Evolutionary conservation across 768 basidiomycete species (phyloP), one percentile per base, ranked within the genome.

Genomic region (Hortiboletus flavorubellus): DNA sequence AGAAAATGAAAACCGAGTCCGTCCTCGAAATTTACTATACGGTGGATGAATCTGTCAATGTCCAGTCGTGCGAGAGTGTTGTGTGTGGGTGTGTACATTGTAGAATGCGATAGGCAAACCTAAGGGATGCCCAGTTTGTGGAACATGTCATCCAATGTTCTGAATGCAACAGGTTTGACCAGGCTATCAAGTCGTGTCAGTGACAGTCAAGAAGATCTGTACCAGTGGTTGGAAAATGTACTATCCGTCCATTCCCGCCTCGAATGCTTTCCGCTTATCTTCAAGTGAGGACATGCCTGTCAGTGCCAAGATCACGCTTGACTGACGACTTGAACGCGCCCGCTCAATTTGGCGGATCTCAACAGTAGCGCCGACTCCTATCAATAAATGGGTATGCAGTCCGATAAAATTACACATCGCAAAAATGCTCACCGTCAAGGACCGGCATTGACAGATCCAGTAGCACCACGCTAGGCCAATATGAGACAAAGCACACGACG

Each of bases 121-220:
- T 65, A 79, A 61, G 75, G 65, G 14, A 79, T 68, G 23, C 88
- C 87, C 41, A 92, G 75, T 70, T 82, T 87, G 52, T 79, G 79
- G 67, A 93, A 91, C 83, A 90, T 89, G 60, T 86, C 83, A 53
- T 94, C 88, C 18, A 98, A 73, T 15, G 87, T 93, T 66, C 88
- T 92, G 75, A 98, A 90, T n/a, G 91, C 90, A 18, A 98, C 93
- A 11, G 95, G 95, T 71, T 98, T 98, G 54, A 97, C 91, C 18
- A 96, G 80, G 65, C 93, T 95, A 58, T 58, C 0, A 58, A 42
- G 15, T 33, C 26, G 39, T 26, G 41, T 61, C 21, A 55, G 23
- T 16, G 38, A 49, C 29, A 10, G 16, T 42, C 53, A 10, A 39
- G 37, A 23, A 4, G 15, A 9, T 5, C 26, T 4, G 5, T 7